Evolutionary conservation across 768 basidiomycete genomes (phyloP).

Genomic region (Gymnopilus junonius): DNA sequence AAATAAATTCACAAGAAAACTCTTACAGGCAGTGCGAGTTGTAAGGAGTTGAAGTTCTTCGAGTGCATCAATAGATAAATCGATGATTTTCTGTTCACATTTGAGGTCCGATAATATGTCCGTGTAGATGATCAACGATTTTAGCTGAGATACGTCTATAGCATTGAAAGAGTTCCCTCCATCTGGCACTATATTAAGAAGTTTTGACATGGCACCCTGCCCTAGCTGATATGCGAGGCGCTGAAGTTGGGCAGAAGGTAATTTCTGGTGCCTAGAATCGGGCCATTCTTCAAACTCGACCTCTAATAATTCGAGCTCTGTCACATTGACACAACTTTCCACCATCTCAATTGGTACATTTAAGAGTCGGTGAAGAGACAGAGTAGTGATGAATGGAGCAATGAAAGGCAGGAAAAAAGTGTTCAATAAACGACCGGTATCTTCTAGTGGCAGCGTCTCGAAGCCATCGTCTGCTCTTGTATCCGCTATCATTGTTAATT

Average conservation of each 20-base stretch:
- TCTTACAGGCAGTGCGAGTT: not conserved
- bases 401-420: slow-evolving; percentile 1
- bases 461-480: not conserved
- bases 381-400: not conserved
- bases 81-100: not conserved
- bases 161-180: too few relatives aligned
- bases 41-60: not conserved
- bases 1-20: not conserved
- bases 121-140: not conserved
- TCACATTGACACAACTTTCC: not conserved
- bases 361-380: not conserved
- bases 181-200: not conserved
- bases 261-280: not conserved
- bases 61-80: not conserved
- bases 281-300: not conserved
- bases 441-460: not conserved
- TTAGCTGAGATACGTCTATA: not conserved
- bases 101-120: not conserved
- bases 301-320: not conserved
- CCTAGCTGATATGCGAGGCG: not conserved
- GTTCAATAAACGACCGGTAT: not conserved
- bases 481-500: not conserved
- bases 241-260: not conserved
- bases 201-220: not conserved
- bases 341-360: not conserved